Evolutionary conservation across 164 flowering plant genomes (phyloP).

Genomic region (Stephania cephalantha): DNA sequence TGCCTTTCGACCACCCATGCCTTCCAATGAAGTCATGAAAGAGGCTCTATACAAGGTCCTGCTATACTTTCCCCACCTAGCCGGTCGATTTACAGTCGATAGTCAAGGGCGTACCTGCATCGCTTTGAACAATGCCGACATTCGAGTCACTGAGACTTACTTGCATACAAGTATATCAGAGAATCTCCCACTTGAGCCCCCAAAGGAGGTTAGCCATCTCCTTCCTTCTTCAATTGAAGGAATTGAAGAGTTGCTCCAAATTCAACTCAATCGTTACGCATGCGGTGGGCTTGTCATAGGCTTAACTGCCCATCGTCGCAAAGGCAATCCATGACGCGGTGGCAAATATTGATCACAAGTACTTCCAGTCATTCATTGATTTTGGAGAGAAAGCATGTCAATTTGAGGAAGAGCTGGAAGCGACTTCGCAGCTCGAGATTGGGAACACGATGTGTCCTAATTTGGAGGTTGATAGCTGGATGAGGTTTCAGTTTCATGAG

Average conservation of each 20-base stretch:
- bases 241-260: too few relatives aligned
- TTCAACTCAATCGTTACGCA: too few relatives aligned
- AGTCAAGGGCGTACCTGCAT: conserved; percentile 4
- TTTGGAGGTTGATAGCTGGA: conserved; percentile 24
- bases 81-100: conserved; percentile 10
- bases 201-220: not conserved
- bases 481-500: conserved; percentile 24
- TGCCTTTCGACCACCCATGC: conserved; percentile 17
- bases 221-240: too few relatives aligned
- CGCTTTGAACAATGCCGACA: conserved; percentile 11
- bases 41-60: conserved; percentile 17
- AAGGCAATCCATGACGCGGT: conserved; percentile 18
- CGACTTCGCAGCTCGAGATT: conserved; percentile 11
- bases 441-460: conserved; percentile 17
- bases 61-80: conserved; percentile 16
- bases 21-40: conserved; percentile 19
- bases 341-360: conserved; percentile 8
- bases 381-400: conserved; percentile 8
- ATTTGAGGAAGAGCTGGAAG: conserved; percentile 13
- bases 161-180: conserved; percentile 8
- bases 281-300: too few relatives aligned
- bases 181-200: conserved; percentile 15
- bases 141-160: conserved; percentile 13
- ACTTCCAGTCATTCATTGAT: conserved; percentile 21
- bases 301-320: not conserved